These are phyloP conservation scores for Alloascoidea hylecoeti DNA, from an alignment of 805 yeast species.

Conservation along the genomic window DNA sequence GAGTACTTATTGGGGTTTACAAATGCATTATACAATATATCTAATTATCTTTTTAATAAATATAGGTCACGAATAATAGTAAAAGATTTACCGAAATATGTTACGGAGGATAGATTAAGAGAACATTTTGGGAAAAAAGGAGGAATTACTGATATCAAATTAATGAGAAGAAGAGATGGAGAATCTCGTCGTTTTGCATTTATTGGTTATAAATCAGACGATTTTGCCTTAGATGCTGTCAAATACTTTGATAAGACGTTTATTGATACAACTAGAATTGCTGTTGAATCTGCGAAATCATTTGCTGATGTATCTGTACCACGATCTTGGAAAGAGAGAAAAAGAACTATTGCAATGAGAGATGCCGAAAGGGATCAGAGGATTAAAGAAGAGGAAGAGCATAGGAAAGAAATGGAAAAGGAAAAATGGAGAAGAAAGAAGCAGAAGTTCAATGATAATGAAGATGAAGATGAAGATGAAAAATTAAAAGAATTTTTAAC, in stretches of 20 bases:
- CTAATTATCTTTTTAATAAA: too few species aligned
- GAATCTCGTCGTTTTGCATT: constrained; percentile 89
- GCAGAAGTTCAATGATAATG: constrained; percentile 22
- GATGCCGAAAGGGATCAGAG: constrained; percentile 22
- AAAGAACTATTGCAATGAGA: constrained; percentile 3
- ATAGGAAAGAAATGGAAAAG: constrained; percentile 5
- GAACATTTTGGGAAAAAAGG: constrained; percentile 39
- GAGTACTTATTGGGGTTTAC: too few species aligned
- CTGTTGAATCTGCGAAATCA: constrained; percentile 73
- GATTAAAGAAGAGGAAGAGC: constrained; percentile 29
- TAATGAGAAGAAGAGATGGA: constrained; percentile 71
- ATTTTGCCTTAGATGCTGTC: constrained; percentile 71
- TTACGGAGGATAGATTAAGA: constrained; percentile 57
- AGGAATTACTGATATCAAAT: constrained; percentile 72
- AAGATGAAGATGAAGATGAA: constrained; percentile 18
- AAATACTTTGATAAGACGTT: constrained; percentile 62
- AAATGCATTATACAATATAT: too few species aligned
- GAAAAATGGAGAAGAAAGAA: constrained; percentile 19
- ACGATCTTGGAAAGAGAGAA: constrained; percentile 15
- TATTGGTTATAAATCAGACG: constrained; percentile 63
- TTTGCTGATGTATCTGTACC: constrained; percentile 75
- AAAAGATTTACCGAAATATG: constrained; percentile 72
- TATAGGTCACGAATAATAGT: constrained; percentile 78
- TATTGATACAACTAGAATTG: constrained; percentile 69
- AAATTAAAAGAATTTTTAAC: constrained; percentile 70